Evolutionary conservation across 78 protist genomes (phyloP), one percentile per base, ranked within the genome.

Genomic region (Chrysochromulina tobinii): DNA sequence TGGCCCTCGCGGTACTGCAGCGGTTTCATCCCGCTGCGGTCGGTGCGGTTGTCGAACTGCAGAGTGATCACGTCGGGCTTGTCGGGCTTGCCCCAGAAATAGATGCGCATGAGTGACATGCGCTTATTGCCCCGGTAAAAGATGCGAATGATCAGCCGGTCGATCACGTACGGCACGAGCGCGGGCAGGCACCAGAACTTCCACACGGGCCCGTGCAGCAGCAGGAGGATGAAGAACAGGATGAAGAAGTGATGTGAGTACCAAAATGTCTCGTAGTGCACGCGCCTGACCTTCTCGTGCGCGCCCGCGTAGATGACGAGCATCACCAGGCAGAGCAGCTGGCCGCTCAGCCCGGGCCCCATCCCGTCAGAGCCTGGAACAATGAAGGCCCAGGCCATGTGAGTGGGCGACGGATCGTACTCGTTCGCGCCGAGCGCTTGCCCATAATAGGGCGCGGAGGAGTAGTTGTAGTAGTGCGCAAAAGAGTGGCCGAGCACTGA

Each of bases 261-360:
- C 99, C 99, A 97, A 67, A 97, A 97, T 51, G 91, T 66, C 84
- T 95, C 97, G 86, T 96, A 97, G 95, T 94, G 90, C 85, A 92
- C 79, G 50, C 96, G 91, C n/a, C 93, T n/a, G 27, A 69, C 87
- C 12, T 81, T 53, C 61, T 93, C 93, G 61, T 93, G 68, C 12
- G 98, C 94, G 11, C 96, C 54, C 64, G 95, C 64, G 67, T 79
- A 96, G 97, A 97, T 96, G 73, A 97, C 50, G 20, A 95, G 69
- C 96, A 97, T 96, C n/a, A 88, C 91, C 53, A 96, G 59, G 5
- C 57, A 1, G 5, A 96, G 67, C 0, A 96, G 27, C 53, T 94
- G 83, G 48, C 98, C 97, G 11, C 97, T 95, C 68, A 92, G 75
- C 50, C 95, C 95, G 64, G 95, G 89, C 53, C 8, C 4, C 27